A percentile compares a stretch with the other conserved stretches of the same genome.
Conservation (phyloP, 805 yeast genomes). For the Jamesozyma spencerorum region DNA sequence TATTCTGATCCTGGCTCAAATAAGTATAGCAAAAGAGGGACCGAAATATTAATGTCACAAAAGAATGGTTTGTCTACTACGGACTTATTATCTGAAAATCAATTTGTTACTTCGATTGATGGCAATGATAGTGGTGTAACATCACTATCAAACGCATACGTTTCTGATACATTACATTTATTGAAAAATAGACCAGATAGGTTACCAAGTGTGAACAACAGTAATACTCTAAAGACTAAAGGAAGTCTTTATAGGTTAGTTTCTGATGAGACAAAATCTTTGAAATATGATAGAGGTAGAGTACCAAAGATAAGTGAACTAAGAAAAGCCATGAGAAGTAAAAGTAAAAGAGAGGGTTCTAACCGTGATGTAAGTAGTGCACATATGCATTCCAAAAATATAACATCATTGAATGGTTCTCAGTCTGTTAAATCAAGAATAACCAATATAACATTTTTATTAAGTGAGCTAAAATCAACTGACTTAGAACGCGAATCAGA, state of each 20-base stretch:
- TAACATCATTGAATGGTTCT: constrained; percentile 19
- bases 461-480: constrained; percentile 24
- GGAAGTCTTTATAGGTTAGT: constrained; percentile 11
- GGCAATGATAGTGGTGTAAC: not conserved
- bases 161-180: not conserved
- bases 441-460: constrained; percentile 30
- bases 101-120: constrained; percentile 5
- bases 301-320: constrained; percentile 26
- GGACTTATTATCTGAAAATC: constrained; percentile 18
- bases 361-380: not conserved
- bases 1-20: constrained; percentile 27
- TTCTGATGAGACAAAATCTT: constrained; percentile 15
- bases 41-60: constrained; percentile 20
- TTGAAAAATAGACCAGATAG: constrained; percentile 1
- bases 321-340: constrained; percentile 16
- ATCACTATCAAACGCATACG: not conserved
- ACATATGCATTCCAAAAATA: not conserved
- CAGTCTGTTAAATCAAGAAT: constrained; percentile 31
- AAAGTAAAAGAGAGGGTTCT: constrained; percentile 3
- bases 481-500: constrained; percentile 14
- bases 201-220: not conserved
- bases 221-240: constrained; percentile 1
- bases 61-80: constrained; percentile 16
- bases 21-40: constrained; percentile 24
- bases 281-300: constrained; percentile 13